These are phyloP conservation scores for Nicotiana obtusifolia DNA, from an alignment of 257 asterid genomes.

Conservation along the genomic window DNA sequence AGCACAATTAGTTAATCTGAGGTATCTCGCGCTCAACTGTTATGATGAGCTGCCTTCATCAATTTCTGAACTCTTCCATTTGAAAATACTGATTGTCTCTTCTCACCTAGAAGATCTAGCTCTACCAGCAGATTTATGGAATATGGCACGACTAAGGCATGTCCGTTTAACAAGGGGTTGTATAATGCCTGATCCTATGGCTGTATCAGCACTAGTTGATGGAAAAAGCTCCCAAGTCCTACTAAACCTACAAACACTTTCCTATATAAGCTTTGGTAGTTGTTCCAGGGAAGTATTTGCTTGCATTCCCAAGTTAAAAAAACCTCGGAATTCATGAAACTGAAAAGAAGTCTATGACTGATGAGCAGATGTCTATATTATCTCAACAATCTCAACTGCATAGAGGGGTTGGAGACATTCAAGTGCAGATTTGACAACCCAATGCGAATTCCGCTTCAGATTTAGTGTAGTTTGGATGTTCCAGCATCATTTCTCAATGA, in stretches of 20 bases:
- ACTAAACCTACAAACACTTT: constrained; percentile 11
- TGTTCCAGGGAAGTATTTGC: constrained; percentile 9
- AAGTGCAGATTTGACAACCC: constrained; percentile 17
- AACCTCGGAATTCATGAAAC: constrained; percentile 18
- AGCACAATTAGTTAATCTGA: not conserved
- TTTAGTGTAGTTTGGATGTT: no score
- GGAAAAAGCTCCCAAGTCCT: not conserved
- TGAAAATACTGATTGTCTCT: constrained; percentile 13
- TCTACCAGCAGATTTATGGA: not conserved
- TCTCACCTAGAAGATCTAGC: constrained; percentile 17
- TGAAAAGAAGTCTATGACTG: constrained; percentile 14
- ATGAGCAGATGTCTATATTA: constrained; percentile 10
- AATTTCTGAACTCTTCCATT: not conserved
- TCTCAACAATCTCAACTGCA: not conserved
- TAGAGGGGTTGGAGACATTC: constrained; percentile 6
- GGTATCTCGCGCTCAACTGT: constrained; percentile 16
- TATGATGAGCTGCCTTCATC: not conserved
- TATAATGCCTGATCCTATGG: not conserved
- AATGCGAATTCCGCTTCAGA: constrained; percentile 1
- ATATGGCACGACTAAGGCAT: constrained; percentile 8
- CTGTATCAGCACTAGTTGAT: not conserved
- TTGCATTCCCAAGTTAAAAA: constrained; percentile 23
- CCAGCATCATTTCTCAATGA: not conserved
- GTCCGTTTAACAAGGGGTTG: constrained; percentile 14
- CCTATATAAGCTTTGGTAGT: constrained; percentile 13